Base-by-base conservation (phyloP, 1,139 yeast species). In the Pichia sp. region DNA sequence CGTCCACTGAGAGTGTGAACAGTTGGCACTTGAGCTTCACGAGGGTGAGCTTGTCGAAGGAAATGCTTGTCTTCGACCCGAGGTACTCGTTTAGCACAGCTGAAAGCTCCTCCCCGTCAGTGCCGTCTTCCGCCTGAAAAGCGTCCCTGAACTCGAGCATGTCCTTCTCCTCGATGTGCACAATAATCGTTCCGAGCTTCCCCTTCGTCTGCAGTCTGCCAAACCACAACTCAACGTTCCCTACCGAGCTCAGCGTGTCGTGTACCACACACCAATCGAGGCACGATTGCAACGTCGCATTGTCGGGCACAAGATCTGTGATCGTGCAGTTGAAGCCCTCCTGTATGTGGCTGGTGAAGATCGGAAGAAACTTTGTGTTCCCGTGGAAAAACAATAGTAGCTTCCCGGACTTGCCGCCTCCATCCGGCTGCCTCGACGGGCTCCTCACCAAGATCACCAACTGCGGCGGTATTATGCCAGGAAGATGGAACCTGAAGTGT, bases 401-500 rank as follows among this genome's bases (percentile, higher is more conserved):
- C 4, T 50, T 44, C 9, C 63, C 61, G 1, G 63, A 46, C 12
- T 3, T 12, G 10, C 24, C 9, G 17, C 17, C 29, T 9, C 29
- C n/a, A 12, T 42, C 14, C 6, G 33, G 27, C 9, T 31, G 29
- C 6, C 7, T 17, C 10, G 36, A 17, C 8, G 52, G 40, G 20
- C 49, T 45, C 33, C 63, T 63, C 3, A 67, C 57, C 34, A 67
- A 55, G 1, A 67, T 58, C 5, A 64, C 20, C 2, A 65, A 44
- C 42, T 68, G 71, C 10, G 61, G 63, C 2, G 65, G 64, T 2
- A 67, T 50, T 1, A 63, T 51, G 14, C 60, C 61, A 17, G 64
- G 60, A 46, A 65, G 53, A 48, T 63, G 62, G 58, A 64, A 67
- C 47, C 69, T 57, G 40, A 67, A 63, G 51, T 64, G 65, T 0